phyloP scores from a whole-genome alignment of 495 filamentous ascomycete genomes.

The Aspergillus conjunctus region DNA sequence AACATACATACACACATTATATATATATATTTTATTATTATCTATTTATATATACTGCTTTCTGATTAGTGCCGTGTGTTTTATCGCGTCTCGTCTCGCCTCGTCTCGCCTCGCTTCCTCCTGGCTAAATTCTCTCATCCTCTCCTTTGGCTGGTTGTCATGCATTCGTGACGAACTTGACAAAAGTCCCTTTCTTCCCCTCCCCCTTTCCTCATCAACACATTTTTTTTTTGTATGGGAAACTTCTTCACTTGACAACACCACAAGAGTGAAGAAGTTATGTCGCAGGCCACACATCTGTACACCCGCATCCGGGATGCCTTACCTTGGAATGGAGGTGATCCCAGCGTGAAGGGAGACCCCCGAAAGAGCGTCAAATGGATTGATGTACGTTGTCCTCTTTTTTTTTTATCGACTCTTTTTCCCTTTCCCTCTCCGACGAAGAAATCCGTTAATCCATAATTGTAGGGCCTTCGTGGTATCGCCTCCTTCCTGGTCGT shows the following conservation, averaged over 20 bases:
- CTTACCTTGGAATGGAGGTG: slow-evolving; percentile 37
- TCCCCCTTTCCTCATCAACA: not conserved
- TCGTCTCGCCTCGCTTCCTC: too few species aligned
- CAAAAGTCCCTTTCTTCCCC: not conserved
- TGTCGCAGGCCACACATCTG: slow-evolving; percentile 28
- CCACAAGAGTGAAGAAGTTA: slow-evolving; percentile 28
- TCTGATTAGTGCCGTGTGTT: not conserved
- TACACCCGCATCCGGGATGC: slow-evolving; percentile 38
- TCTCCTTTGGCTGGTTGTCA: slow-evolving; percentile 11
- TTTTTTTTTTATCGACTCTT: not conserved
- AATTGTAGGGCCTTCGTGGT: slow-evolving; percentile 60
- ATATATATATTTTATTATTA: not conserved
- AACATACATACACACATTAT: slow-evolving; percentile 6
- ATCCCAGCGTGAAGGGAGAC: slow-evolving; percentile 38
- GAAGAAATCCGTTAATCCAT: slow-evolving; percentile 4
- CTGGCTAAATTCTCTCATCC: not conserved
- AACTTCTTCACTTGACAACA: not conserved
- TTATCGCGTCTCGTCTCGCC: too few species aligned
- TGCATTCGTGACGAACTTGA: not conserved
- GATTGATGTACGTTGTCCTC: slow-evolving; percentile 59
- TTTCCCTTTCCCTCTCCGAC: not conserved
- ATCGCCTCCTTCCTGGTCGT: slow-evolving; percentile 66
- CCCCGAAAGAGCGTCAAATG: slow-evolving; percentile 64
- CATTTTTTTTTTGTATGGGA: not conserved
- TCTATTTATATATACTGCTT: slow-evolving; percentile 1